Conservation (phyloP, 768 basidiomycete species). For the Suillus subalutaceus region DNA sequence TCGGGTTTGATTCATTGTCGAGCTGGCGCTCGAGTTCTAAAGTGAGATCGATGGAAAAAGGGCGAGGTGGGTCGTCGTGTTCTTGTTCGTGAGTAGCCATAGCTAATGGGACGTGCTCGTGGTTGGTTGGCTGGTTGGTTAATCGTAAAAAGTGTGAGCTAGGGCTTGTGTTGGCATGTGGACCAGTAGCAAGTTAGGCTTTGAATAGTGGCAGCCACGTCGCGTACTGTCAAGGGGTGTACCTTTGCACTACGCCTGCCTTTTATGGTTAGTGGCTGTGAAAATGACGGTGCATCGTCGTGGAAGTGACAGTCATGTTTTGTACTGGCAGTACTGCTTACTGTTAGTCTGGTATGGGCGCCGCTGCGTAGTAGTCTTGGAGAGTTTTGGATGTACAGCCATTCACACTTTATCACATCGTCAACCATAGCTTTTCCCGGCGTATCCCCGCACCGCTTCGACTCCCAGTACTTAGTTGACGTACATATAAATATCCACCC, state of each 20-base stretch:
- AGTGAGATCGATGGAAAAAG: slow-evolving; percentile 71
- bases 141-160: slow-evolving; percentile 7
- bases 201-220: slow-evolving; percentile 12
- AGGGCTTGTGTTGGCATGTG: slow-evolving; percentile 16
- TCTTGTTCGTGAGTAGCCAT: slow-evolving; percentile 34
- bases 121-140: background rate
- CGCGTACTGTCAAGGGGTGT: slow-evolving; percentile 1
- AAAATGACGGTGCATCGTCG: background rate
- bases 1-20: slow-evolving; percentile 60
- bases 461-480: background rate
- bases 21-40: slow-evolving; percentile 82
- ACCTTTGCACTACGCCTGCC: slow-evolving; percentile 7
- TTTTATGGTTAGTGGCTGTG: slow-evolving; percentile 11
- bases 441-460: slow-evolving; percentile 5
- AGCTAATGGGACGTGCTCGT: background rate
- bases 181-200: slow-evolving; percentile 3
- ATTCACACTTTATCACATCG: background rate
- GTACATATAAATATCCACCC: background rate
- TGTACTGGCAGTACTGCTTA: background rate
- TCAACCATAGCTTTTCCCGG: background rate
- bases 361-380: background rate
- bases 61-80: slow-evolving; percentile 30
- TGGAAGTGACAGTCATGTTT: background rate
- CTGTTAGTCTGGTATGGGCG: background rate
- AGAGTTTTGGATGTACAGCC: background rate